Percentiles rank a stretch among this genome's conserved stretches.
Conservation (phyloP, 148 eudicot genomes). For the Rhododendron simsii region DNA sequence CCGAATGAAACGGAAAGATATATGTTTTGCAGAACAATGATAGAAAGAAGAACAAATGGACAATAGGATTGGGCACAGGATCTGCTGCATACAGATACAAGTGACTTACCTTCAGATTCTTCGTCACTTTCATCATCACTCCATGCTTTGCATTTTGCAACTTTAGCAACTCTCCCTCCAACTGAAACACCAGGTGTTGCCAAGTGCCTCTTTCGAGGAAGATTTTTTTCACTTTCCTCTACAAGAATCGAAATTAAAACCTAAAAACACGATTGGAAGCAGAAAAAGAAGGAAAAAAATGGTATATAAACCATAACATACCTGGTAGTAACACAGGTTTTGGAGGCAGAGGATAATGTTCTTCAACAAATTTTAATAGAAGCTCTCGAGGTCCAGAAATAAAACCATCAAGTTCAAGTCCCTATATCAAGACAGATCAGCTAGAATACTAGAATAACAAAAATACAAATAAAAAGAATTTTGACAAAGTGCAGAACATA, state of each 20-base stretch:
- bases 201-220: constrained; percentile 66
- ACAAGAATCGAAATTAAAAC: constrained; percentile 18
- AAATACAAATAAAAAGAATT: neutral
- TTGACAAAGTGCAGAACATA: neutral
- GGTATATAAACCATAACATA: constrained; percentile 12
- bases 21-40: neutral
- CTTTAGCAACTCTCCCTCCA: constrained; percentile 82
- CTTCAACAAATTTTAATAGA: constrained; percentile 91
- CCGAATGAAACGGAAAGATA: neutral
- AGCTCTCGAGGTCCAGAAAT: constrained; percentile 98
- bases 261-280: neutral
- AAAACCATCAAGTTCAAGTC: constrained; percentile 91
- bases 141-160: constrained; percentile 64
- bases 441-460: neutral
- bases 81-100: neutral
- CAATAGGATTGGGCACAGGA: neutral
- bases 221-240: constrained; percentile 68
- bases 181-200: constrained; percentile 66
- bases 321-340: constrained; percentile 82
- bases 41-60: neutral
- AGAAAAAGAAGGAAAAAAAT: neutral
- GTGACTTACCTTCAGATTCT: constrained; percentile 64
- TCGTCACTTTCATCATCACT: constrained; percentile 72
- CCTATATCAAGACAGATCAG: constrained; percentile 38
- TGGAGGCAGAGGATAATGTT: constrained; percentile 86